These are phyloP conservation scores for Triadica sebifera DNA, from an alignment of 345 rosid genomes.

Conservation along the genomic window DNA sequence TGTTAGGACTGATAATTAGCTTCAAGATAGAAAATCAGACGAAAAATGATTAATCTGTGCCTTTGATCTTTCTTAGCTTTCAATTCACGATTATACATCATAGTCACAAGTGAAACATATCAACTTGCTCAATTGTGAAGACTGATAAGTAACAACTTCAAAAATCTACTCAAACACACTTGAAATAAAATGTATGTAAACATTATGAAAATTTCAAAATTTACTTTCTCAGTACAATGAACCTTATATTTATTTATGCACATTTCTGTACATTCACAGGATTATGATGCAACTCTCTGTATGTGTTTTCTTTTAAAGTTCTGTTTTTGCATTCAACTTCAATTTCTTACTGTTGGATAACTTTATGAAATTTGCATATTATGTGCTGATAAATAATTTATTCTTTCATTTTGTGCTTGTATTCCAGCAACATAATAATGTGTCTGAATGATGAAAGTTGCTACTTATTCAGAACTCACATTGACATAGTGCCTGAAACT, in stretches of 20 bases:
- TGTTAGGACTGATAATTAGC: conserved; percentile 21
- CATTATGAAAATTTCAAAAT: background rate
- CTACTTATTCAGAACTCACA: background rate
- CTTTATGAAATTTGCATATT: background rate
- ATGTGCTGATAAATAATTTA: background rate
- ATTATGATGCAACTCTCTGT: background rate
- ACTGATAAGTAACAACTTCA: background rate
- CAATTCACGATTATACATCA: background rate
- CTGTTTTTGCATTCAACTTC: background rate
- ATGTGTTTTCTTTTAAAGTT: no score
- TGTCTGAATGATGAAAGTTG: conserved; percentile 3
- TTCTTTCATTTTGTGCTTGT: background rate
- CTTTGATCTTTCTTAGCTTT: background rate
- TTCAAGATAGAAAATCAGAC: background rate
- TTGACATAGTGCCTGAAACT: conserved; percentile 19
- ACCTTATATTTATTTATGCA: background rate
- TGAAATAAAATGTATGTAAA: background rate
- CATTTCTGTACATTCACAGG: background rate
- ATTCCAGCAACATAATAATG: background rate
- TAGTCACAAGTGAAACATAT: background rate
- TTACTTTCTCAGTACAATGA: background rate
- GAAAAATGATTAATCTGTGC: background rate
- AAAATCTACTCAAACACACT: background rate
- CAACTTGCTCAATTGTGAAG: background rate
- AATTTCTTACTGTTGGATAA: background rate